These are phyloP conservation scores for Cercophora scortea DNA, from an alignment of 495 filamentous ascomycete genomes.

Conservation along the genomic window DNA sequence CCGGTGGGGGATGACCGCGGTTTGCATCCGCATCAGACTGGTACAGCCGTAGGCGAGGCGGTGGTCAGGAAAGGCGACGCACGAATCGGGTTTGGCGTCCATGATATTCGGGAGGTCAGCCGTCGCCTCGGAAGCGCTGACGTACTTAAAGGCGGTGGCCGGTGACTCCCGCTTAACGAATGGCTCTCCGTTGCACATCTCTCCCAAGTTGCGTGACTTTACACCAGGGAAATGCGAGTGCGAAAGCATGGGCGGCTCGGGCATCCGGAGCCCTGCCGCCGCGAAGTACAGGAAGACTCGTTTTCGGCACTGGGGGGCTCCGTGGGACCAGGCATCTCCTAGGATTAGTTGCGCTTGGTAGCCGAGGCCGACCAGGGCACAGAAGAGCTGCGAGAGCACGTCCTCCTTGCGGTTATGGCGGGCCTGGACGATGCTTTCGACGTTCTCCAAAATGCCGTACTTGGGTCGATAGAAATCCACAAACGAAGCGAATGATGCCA, in stretches of 20 bases:
- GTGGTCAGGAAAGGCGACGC: conserved; percentile 58
- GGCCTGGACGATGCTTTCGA: conserved; percentile 47
- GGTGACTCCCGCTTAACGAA: conserved; percentile 46
- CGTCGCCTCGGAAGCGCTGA: conserved; percentile 41
- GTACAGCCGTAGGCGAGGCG: conserved; percentile 32
- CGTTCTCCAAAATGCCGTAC: conserved; percentile 70
- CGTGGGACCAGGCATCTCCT: conserved; percentile 61
- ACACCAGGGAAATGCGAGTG: conserved; percentile 47
- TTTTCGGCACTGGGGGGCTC: conserved; percentile 52
- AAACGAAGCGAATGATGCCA: conserved; percentile 65
- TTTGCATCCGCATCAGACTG: conserved; percentile 17
- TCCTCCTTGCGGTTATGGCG: conserved; percentile 38
- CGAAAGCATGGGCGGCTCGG: conserved; percentile 46
- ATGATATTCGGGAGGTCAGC: conserved; percentile 52
- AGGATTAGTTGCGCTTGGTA: conserved; percentile 60
- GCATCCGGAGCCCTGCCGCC: conserved; percentile 50
- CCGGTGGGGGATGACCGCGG: conserved; percentile 32
- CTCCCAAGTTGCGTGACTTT: conserved; percentile 38
- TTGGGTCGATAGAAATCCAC: conserved; percentile 66
- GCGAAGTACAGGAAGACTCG: conserved; percentile 60
- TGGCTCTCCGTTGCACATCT: conserved; percentile 48
- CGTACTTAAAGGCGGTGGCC: conserved; percentile 49
- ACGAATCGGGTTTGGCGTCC: conserved; percentile 45
- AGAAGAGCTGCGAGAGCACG: conserved; percentile 59
- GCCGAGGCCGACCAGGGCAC: conserved; percentile 61